Base-by-base conservation (phyloP, 208 protist genomes). In the Wallacemonas sp. region DNA sequence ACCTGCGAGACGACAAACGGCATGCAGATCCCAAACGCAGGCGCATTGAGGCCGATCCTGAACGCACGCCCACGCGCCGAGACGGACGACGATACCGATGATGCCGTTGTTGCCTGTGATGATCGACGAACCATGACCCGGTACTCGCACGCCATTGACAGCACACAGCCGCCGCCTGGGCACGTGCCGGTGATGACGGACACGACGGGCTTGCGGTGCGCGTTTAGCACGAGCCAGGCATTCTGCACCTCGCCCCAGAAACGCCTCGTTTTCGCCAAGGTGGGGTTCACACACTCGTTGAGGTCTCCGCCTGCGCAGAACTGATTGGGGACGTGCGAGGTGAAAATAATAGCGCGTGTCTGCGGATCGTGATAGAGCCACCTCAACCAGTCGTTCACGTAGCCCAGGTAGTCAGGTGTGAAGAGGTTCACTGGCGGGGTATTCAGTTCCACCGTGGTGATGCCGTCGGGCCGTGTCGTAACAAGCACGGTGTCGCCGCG, bases 41-140 rank as follows among this genome's bases (percentile, higher is more conserved):
- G 58, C 24, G 68, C 71, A 42, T 72, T 76, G 26, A 89, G 42
- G 29, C 82, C 82, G 26, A 84, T 80, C 54, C 19, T 33, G 24
- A 66, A 39, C 24, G 39, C 30, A 12, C 34, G 27, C 10, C 3
- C 10, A 26, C 26, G 45, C 15, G 21, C 21, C 24, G 45, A 17
- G 6, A 26, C 4, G 45, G 3, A 15, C 46, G 46, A 26, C 45
- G 45, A 53, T 6, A 0, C 9, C n/a, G 50, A 15, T 8, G 9
- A n/a, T n/a, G n/a, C n/a, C n/a, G n/a, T n/a, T n/a, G n/a, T n/a
- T n/a, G n/a, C n/a, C n/a, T n/a, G n/a, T n/a, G n/a, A n/a, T n/a
- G n/a, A n/a, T n/a, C n/a, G 26, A n/a, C 50, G 17, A 6, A 68
- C 75, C 80, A 87, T 87, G 2, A 87, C 64, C 27, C 76, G 52